Conservation (phyloP, 176 grass and related monocot species). For the Oryza glaberrima region DNA sequence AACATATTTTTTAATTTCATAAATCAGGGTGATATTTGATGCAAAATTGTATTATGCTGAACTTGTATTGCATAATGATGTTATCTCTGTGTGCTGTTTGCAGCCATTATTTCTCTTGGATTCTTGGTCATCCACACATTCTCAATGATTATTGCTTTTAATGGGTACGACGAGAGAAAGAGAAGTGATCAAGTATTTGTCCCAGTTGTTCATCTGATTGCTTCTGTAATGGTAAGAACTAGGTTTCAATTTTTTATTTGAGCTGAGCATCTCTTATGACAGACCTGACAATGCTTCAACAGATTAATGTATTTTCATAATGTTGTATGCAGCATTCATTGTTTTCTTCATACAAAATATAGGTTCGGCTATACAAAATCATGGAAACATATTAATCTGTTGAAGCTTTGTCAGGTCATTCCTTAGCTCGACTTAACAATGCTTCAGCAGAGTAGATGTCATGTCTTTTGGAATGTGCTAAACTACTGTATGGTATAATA, state of each 20-base stretch:
- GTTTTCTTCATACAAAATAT: constrained; percentile 10
- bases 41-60: not conserved
- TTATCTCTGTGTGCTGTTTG: constrained; percentile 36
- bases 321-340: constrained; percentile 2
- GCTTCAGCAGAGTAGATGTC: not conserved
- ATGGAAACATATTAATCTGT: constrained; percentile 34
- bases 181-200: constrained; percentile 71
- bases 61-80: not conserved
- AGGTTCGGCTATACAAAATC: not conserved
- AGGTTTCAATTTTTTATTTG: not conserved
- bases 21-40: constrained; percentile 17
- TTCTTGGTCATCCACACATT: constrained; percentile 90
- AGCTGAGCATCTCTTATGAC: not conserved
- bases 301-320: constrained; percentile 33
- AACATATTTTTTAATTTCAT: constrained; percentile 29
- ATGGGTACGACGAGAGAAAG: constrained; percentile 80
- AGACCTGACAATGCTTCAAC: constrained; percentile 23
- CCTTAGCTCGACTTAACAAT: not conserved
- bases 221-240: constrained; percentile 71
- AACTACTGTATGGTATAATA: not conserved
- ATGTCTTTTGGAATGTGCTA: not conserved
- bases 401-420: constrained; percentile 25
- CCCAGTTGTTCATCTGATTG: constrained; percentile 74
- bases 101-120: constrained; percentile 93
- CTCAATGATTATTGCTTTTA: constrained; percentile 98